A percentile compares a stretch with the other conserved stretches of the same genome.
These are phyloP conservation scores for Penicillium capsulatum DNA, from an alignment of 2,329 filamentous ascomycete species.

Conservation along the genomic window DNA sequence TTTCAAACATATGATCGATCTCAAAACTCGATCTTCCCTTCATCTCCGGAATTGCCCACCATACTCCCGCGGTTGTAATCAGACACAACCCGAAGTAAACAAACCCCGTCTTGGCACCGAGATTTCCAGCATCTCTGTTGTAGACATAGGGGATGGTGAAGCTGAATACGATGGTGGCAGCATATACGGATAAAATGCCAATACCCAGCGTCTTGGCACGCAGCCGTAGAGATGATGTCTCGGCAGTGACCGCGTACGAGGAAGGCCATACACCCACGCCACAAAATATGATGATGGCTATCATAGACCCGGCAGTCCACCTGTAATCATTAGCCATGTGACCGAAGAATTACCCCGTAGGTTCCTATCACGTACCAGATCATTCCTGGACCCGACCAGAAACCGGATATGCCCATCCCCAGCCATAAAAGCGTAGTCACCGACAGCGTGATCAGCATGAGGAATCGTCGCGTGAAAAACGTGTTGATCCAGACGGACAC, in stretches of 20 bases:
- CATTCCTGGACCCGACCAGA: conserved; percentile 37
- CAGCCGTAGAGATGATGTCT: conserved; percentile 35
- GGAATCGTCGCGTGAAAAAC: conserved; percentile 38
- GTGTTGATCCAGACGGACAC: conserved; percentile 45
- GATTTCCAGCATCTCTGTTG: conserved; percentile 44
- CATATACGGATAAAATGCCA: conserved; percentile 42
- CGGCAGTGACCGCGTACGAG: conserved; percentile 35
- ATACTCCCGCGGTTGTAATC: conserved; percentile 36
- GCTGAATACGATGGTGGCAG: conserved; percentile 43
- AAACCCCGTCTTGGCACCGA: conserved; percentile 43
- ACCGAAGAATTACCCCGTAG: background rate
- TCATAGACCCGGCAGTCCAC: conserved; percentile 43
- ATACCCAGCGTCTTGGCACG: conserved; percentile 39
- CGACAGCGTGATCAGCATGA: conserved; percentile 26
- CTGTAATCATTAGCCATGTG: conserved; percentile 19
- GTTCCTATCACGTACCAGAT: conserved; percentile 33
- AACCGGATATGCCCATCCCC: conserved; percentile 48
- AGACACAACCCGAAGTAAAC: conserved; percentile 38
- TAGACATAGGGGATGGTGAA: conserved; percentile 52
- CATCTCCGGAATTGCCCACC: conserved; percentile 52
- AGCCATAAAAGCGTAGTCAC: conserved; percentile 41
- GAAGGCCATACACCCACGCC: conserved; percentile 36
- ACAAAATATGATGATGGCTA: conserved; percentile 43
- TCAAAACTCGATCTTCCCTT: conserved; percentile 47
- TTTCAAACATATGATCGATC: conserved; percentile 44